These are phyloP conservation scores for Neoboletus subvelutipes DNA, from an alignment of 768 basidiomycete species.

Conservation along the genomic window DNA sequence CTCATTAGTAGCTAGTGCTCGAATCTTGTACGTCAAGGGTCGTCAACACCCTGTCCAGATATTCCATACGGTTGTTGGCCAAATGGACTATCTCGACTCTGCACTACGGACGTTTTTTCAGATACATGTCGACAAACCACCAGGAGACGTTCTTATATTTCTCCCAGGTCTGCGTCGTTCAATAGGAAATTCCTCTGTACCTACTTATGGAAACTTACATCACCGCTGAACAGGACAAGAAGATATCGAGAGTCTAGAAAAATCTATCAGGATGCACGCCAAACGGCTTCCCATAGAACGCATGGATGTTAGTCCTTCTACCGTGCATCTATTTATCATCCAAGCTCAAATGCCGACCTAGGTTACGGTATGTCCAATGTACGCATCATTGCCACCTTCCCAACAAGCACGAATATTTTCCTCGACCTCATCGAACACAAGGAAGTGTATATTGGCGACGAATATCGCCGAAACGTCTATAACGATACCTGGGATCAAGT, in stretches of 20 bases:
- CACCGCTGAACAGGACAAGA: slow-evolving; percentile 70
- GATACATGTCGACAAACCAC: slow-evolving; percentile 76
- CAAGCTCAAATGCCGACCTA: slow-evolving; percentile 29
- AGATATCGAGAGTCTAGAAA: slow-evolving; percentile 87
- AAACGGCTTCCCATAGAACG: slow-evolving; percentile 62
- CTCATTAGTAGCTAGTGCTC: slow-evolving; percentile 54
- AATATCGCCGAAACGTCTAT: slow-evolving; percentile 99
- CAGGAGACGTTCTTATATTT: slow-evolving; percentile 92
- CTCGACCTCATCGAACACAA: slow-evolving; percentile 58
- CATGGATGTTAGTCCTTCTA: slow-evolving; percentile 43
- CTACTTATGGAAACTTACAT: not conserved
- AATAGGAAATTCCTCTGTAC: not conserved
- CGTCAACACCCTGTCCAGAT: slow-evolving; percentile 90
- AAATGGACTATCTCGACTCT: slow-evolving; percentile 83
- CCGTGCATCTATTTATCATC: not conserved
- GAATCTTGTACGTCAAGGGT: slow-evolving; percentile 88
- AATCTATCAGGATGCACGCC: slow-evolving; percentile 67
- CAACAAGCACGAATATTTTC: slow-evolving; percentile 80
- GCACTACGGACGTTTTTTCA: slow-evolving; percentile 93
- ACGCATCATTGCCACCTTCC: slow-evolving; percentile 75
- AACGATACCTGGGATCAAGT: slow-evolving; percentile 93
- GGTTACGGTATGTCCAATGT: slow-evolving; percentile 80
- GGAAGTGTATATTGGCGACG: slow-evolving; percentile 94
- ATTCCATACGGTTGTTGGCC: slow-evolving; percentile 71
- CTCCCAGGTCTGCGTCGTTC: slow-evolving; percentile 60